A percentile compares a stretch with the other conserved stretches of the same genome.
phyloP scores from a whole-genome alignment of 768 basidiomycete species.

The Chlorophyllum brunneum region DNA sequence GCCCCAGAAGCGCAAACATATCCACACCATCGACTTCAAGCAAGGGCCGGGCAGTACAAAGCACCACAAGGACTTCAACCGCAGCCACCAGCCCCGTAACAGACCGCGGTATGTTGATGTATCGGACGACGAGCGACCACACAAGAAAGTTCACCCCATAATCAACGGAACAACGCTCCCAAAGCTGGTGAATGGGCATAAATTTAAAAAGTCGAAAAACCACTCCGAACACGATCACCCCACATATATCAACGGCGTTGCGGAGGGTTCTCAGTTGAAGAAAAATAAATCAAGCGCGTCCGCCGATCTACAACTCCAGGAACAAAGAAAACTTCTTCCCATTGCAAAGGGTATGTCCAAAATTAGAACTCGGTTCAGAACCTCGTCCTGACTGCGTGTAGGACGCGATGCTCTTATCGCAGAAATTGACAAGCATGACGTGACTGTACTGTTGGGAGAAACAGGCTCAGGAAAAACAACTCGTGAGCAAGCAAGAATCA shows the following conservation, averaged over 20 bases:
- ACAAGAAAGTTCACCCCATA: conserved; percentile 23
- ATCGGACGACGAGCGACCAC: conserved; percentile 33
- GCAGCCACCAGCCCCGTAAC: conserved; percentile 18
- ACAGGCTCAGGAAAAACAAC: conserved; percentile 99
- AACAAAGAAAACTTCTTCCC: conserved; percentile 69
- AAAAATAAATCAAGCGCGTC: conserved; percentile 22
- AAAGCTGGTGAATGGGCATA: conserved; percentile 21
- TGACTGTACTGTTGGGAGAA: conserved; percentile 89
- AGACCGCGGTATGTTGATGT: conserved; percentile 32
- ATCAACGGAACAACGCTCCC: conserved; percentile 20
- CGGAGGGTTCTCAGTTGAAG: conserved; percentile 14
- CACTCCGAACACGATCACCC: conserved; percentile 14
- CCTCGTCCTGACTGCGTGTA: conserved; percentile 24
- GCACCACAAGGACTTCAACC: neutral
- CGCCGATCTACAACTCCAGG: conserved; percentile 39
- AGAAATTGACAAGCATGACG: conserved; percentile 73
- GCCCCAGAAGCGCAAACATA: conserved; percentile 7
- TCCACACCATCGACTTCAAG: conserved; percentile 4
- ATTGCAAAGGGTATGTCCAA: conserved; percentile 65
- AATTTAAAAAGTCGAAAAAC: conserved; percentile 29
- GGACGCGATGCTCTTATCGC: conserved; percentile 74
- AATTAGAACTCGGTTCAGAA: neutral
- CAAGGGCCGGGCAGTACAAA: conserved; percentile 3
- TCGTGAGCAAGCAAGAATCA: conserved; percentile 54
- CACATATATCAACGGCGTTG: neutral